Conservation (phyloP, 176 grass and related monocot genomes). For the Chrysopogon serrulatus region DNA sequence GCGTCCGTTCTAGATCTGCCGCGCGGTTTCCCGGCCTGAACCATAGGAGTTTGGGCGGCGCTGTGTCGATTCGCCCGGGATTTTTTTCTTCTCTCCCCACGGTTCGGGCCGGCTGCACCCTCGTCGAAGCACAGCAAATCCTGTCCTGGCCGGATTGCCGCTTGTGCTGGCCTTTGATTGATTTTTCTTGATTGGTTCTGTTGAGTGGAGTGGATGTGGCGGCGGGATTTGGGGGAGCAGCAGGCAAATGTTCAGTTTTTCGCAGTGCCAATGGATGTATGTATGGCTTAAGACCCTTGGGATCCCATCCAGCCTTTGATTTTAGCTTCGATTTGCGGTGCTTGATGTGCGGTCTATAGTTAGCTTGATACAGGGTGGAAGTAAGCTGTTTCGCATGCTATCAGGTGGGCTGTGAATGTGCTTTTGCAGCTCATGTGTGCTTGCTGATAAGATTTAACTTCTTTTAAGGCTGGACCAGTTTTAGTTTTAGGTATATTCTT, state of each 20-base stretch:
- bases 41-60: not conserved
- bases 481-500: not conserved
- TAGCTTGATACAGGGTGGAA: not conserved
- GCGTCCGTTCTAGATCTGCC: slow-evolving; percentile 5
- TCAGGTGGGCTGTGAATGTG: not conserved
- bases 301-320: not conserved
- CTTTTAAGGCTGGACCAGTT: not conserved
- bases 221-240: not conserved
- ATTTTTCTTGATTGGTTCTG: not conserved
- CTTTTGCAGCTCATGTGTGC: not conserved
- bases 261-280: not conserved
- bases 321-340: not conserved
- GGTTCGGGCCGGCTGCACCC: not conserved
- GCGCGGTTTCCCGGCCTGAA: not conserved
- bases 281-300: not conserved
- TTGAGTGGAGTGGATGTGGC: not conserved
- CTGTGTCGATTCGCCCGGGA: not conserved
- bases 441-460: not conserved
- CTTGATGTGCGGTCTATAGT: not conserved
- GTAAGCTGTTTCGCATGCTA: not conserved
- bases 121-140: not conserved
- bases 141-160: not conserved
- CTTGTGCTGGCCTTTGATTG: not conserved
- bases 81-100: not conserved
- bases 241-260: not conserved